Conservation (phyloP, 768 basidiomycete species). For the Agaricus sinodeliciosus region DNA sequence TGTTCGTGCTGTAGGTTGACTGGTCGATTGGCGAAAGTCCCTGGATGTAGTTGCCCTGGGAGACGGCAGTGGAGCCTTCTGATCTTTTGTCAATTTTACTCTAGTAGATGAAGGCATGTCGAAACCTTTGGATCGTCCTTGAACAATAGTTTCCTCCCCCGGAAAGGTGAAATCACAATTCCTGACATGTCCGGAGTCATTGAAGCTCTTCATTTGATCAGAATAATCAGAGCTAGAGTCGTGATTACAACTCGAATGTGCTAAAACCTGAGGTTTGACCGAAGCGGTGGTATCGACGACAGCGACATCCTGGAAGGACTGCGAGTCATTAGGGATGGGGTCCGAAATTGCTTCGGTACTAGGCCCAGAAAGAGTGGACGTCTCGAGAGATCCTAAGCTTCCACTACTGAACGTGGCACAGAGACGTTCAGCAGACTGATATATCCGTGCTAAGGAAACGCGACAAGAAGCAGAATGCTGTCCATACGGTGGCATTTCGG, state of each 20-base stretch:
- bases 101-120: background rate
- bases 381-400: constrained; percentile 27
- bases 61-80: background rate
- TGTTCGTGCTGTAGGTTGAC: background rate
- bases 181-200: no score
- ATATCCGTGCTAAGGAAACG: constrained; percentile 1
- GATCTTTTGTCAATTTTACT: background rate
- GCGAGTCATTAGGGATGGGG: background rate
- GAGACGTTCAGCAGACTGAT: constrained; percentile 13
- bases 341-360: background rate
- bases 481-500: background rate
- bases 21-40: background rate
- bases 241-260: no score
- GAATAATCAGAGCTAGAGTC: background rate
- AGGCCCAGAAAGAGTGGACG: constrained; percentile 6
- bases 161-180: no score
- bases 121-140: background rate
- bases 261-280: no score
- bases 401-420: constrained; percentile 22
- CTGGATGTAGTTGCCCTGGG: background rate
- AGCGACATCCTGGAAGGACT: background rate
- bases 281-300: no score
- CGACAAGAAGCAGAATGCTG: background rate
- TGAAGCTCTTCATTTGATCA: no score
- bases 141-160: no score